Percentiles rank a stretch among this genome's conserved stretches.
Conservation (phyloP, 192 early-diverging fungal genomes). For the Coemansia sp. region DNA sequence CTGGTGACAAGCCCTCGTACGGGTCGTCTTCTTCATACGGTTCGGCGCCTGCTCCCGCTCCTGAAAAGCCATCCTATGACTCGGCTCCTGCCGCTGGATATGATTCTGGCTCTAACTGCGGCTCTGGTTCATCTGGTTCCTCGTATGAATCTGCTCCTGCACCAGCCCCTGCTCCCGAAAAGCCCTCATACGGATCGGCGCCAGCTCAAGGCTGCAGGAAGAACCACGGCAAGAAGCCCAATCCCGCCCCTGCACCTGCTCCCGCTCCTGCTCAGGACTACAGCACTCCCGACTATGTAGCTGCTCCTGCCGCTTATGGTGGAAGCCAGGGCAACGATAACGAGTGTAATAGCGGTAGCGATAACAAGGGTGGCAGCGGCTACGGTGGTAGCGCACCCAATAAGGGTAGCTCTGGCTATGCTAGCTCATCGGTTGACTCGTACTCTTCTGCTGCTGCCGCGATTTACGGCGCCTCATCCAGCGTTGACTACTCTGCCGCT, state of each 20-base stretch:
- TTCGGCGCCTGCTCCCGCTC: conserved; percentile 9
- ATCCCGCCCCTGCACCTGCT: background rate
- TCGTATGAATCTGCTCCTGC: no score
- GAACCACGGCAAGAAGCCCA: no score
- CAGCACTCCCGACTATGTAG: background rate
- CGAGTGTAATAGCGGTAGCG: background rate
- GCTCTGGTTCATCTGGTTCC: no score
- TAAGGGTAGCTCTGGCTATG: conserved; percentile 8
- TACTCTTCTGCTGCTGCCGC: background rate
- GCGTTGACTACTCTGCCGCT: conserved; percentile 3
- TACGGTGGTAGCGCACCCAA: background rate
- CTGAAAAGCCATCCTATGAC: background rate
- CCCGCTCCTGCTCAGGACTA: conserved; percentile 3
- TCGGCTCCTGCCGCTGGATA: background rate
- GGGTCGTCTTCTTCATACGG: background rate
- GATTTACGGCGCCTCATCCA: background rate
- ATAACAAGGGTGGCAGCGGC: background rate
- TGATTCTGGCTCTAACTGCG: no score
- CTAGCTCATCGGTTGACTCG: background rate
- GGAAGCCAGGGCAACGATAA: background rate
- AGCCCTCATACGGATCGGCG: background rate
- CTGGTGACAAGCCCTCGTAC: conserved; percentile 5
- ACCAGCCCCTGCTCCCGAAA: background rate
- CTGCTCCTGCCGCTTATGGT: conserved; percentile 7
- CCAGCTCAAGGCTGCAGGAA: background rate